Evolutionary conservation across 345 rosid genomes (phyloP).

Genomic region (Syzygium aqueum): DNA sequence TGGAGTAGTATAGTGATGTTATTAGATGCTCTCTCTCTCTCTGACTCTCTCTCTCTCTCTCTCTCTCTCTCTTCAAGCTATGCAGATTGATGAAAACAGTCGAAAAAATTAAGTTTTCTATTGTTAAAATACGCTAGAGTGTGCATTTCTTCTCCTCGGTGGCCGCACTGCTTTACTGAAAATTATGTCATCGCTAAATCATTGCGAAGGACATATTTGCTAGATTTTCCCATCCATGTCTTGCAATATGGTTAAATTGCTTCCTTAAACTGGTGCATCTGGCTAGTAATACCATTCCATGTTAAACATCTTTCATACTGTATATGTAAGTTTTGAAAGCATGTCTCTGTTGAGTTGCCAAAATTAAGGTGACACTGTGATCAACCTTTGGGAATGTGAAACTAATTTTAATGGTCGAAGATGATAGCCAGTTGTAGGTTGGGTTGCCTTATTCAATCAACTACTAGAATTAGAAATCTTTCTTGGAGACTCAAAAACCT

Average conservation of each 20-base stretch:
- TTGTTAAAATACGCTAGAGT: not conserved
- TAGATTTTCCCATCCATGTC: not conserved
- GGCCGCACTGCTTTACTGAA: slow-evolving; percentile 6
- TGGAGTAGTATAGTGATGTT: not conserved
- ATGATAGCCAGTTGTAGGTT: not conserved
- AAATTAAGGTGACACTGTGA: not conserved
- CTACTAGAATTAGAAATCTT: not conserved
- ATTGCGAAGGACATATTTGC: not conserved
- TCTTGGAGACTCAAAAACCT: not conserved
- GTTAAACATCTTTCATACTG: not conserved
- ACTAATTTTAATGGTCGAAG: not conserved
- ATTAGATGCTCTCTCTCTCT: not conserved
- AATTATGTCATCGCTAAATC: slow-evolving; percentile 1
- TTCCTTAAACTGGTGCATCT: not conserved
- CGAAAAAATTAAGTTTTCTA: not conserved
- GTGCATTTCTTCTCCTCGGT: not conserved
- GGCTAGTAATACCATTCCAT: not conserved
- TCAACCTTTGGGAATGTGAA: not conserved
- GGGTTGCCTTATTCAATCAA: not conserved
- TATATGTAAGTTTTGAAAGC: not conserved
- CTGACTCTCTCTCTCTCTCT: not conserved
- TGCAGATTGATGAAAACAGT: not conserved
- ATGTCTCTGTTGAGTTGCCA: not conserved
- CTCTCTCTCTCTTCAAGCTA: not conserved
- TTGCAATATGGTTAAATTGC: not conserved